Evolutionary conservation across 768 basidiomycete genomes (phyloP).

Genomic region (Mrakia blollopis): DNA sequence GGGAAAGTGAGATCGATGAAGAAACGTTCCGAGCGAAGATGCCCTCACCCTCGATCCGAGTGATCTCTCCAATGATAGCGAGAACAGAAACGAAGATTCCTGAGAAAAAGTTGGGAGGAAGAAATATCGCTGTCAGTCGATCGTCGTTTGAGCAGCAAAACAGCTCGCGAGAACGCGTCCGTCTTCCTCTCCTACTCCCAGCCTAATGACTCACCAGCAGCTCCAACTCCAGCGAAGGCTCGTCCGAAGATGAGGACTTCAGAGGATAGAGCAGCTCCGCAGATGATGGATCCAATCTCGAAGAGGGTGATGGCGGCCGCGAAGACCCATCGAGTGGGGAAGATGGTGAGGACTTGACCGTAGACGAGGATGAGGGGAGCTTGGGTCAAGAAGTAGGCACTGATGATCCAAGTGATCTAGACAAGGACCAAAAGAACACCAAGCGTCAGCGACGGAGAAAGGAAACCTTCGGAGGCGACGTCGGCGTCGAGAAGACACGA

Average conservation of each 20-base stretch:
- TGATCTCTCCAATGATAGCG: slow-evolving; percentile 37
- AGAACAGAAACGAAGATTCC: slow-evolving; percentile 39
- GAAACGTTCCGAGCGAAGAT: background rate
- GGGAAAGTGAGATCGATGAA: background rate
- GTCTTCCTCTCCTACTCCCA: no score
- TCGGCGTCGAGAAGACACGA: no score
- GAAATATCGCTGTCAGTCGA: slow-evolving; percentile 8
- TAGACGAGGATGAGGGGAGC: slow-evolving; percentile 29
- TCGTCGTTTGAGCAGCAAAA: no score
- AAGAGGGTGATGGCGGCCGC: slow-evolving; percentile 41
- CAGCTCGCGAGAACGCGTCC: no score
- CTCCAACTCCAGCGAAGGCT: slow-evolving; percentile 51
- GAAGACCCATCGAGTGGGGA: slow-evolving; percentile 43
- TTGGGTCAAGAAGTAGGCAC: slow-evolving; percentile 29
- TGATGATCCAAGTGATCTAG: slow-evolving; percentile 39
- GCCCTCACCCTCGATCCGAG: slow-evolving; percentile 32
- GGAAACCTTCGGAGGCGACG: no score
- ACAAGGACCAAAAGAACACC: no score
- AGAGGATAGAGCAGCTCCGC: slow-evolving; percentile 43
- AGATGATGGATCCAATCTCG: slow-evolving; percentile 51
- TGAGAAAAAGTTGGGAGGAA: slow-evolving; percentile 16
- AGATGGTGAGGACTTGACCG: slow-evolving; percentile 43
- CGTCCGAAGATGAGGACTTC: slow-evolving; percentile 36
- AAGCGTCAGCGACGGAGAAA: no score
- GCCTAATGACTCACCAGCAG: slow-evolving; percentile 36